These are phyloP conservation scores for Apiotrichum siamense DNA, from an alignment of 1,284 basidiomycete genomes.

Conservation along the genomic window DNA sequence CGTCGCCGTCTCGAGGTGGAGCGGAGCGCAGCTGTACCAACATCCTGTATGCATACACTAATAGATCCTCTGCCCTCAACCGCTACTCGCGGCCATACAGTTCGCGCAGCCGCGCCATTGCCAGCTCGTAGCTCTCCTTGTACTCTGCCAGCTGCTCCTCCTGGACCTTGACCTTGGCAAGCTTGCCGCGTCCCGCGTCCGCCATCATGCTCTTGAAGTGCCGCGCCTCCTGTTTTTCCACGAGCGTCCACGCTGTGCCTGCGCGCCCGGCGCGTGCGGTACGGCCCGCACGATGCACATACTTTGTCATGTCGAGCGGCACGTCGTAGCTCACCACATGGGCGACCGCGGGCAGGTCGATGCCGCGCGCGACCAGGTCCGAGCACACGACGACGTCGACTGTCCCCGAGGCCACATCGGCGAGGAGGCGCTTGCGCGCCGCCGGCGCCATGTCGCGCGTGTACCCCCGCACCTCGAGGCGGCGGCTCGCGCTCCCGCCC, in stretches of 20 bases:
- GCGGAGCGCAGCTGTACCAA: no score
- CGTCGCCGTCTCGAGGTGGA: no score
- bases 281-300: conserved; percentile 91
- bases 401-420: conserved; percentile 71
- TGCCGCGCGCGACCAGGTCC: conserved; percentile 92
- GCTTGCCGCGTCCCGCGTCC: conserved; percentile 64
- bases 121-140: conserved; percentile 57
- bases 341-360: conserved; percentile 84
- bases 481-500: conserved; percentile 28
- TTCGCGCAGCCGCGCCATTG: conserved; percentile 30
- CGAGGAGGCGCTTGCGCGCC: conserved; percentile 71
- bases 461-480: conserved; percentile 63
- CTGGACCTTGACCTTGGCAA: conserved; percentile 66
- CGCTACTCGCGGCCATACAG: conserved; percentile 21
- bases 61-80: background rate
- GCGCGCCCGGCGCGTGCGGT: conserved; percentile 83
- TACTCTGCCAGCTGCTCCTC: conserved; percentile 60
- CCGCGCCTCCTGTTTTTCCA: conserved; percentile 92
- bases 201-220: conserved; percentile 83
- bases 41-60: background rate
- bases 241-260: conserved; percentile 87
- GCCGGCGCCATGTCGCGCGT: conserved; percentile 74
- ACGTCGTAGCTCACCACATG: conserved; percentile 93
- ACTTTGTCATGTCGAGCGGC: conserved; percentile 95
- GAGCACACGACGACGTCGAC: conserved; percentile 93